A percentile compares a stretch with the other conserved stretches of the same genome.
Conservation (phyloP, 2,329 filamentous ascomycete genomes). For the Ilyonectria mors-panacis region DNA sequence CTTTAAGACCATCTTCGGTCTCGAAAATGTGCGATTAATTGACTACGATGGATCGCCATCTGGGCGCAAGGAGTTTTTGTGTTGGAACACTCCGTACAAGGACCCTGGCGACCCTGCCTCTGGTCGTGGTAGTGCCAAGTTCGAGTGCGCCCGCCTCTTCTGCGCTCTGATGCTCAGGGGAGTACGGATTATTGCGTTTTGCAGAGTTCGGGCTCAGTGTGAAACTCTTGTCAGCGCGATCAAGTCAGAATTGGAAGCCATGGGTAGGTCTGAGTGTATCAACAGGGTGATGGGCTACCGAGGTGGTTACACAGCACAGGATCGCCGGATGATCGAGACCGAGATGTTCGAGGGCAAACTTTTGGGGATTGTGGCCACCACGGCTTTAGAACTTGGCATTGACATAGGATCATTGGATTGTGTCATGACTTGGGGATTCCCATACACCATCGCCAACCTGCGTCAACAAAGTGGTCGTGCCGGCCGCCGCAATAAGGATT, state of each 20-base stretch:
- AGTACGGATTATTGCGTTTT: conserved; percentile 94
- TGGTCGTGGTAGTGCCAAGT: conserved; percentile 85
- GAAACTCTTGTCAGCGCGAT: conserved; percentile 87
- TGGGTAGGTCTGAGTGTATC: conserved; percentile 83
- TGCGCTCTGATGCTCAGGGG: conserved; percentile 91
- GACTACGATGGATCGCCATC: conserved; percentile 95
- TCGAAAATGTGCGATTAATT: conserved; percentile 83
- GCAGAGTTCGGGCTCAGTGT: conserved; percentile 88
- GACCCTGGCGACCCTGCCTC: conserved; percentile 90
- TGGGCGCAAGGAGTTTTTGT: conserved; percentile 91
- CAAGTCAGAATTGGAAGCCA: conserved; percentile 79
- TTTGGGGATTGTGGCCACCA: conserved; percentile 93
- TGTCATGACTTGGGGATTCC: conserved; percentile 94
- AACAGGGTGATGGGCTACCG: conserved; percentile 94
- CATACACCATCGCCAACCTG: conserved; percentile 94
- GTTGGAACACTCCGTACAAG: conserved; percentile 97
- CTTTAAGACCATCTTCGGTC: conserved; percentile 94
- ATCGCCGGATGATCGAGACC: conserved; percentile 87
- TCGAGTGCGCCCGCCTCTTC: conserved; percentile 91
- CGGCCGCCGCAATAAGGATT: conserved; percentile 93
- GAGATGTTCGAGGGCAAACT: conserved; percentile 98
- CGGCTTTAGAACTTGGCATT: conserved; percentile 91
- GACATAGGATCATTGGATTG: conserved; percentile 96
- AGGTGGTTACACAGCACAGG: conserved; percentile 93
- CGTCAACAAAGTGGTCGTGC: conserved; percentile 95